Conservation (phyloP, 2,329 filamentous ascomycete genomes). For the Colletotrichum neosansevieriae region DNA sequence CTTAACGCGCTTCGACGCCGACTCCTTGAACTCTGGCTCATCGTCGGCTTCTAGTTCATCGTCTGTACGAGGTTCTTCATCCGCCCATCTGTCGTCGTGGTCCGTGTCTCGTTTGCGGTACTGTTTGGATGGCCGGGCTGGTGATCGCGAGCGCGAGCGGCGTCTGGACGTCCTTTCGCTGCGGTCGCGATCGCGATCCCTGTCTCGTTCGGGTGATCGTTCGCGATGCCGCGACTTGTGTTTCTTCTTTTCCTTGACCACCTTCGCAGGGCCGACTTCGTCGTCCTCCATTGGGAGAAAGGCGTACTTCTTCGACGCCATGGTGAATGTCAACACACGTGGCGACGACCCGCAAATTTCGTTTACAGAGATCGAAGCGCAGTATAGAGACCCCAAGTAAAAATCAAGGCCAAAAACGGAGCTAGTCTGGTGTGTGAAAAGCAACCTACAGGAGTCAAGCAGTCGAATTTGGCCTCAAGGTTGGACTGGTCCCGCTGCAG, state of each 20-base stretch:
- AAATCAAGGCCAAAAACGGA: too few relatives aligned
- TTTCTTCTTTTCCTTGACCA: constrained; percentile 63
- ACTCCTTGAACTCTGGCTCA: constrained; percentile 73
- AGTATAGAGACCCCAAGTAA: neutral
- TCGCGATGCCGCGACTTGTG: constrained; percentile 52
- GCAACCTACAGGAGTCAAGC: neutral
- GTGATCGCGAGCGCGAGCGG: constrained; percentile 50
- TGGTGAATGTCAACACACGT: constrained; percentile 40
- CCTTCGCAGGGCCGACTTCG: constrained; percentile 67
- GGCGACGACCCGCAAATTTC: too few relatives aligned
- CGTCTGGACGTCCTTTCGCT: constrained; percentile 44
- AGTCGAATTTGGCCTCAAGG: constrained; percentile 2
- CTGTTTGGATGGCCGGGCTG: constrained; percentile 54
- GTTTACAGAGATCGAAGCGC: neutral
- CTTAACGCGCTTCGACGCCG: constrained; percentile 78
- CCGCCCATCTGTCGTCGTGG: constrained; percentile 81
- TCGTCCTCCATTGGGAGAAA: constrained; percentile 76
- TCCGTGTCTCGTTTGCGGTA: constrained; percentile 57
- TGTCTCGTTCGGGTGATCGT: constrained; percentile 52
- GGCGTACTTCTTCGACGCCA: constrained; percentile 73
- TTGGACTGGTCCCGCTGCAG: constrained; percentile 3
- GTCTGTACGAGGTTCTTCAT: constrained; percentile 72
- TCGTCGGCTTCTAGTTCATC: constrained; percentile 55
- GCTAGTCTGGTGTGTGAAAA: too few relatives aligned
- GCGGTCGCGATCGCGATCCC: constrained; percentile 49